Conservation (phyloP, 192 early-diverging fungal species). For the Allomyces macrogynus region DNA sequence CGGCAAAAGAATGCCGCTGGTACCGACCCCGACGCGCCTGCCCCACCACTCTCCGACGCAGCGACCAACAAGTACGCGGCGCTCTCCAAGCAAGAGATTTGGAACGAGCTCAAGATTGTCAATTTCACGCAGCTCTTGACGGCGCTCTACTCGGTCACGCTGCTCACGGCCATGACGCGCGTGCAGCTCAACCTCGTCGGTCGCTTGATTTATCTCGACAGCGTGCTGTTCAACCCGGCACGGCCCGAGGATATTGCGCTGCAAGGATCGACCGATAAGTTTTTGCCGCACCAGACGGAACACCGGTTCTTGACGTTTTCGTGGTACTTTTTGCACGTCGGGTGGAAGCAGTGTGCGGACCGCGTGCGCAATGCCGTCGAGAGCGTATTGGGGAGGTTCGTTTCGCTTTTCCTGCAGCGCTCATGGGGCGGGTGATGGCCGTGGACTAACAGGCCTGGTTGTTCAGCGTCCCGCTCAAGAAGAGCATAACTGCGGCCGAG, state of each 20-base stretch:
- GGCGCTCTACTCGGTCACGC: constrained; percentile 63
- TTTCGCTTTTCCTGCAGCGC: neutral
- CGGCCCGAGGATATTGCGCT: neutral
- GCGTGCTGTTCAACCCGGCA: constrained; percentile 4
- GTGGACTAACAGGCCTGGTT: neutral
- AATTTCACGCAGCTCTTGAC: constrained; percentile 77
- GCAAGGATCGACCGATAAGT: neutral
- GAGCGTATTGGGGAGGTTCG: constrained; percentile 33
- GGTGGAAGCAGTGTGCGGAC: constrained; percentile 54
- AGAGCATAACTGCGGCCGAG: constrained; percentile 36
- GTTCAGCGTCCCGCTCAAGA: constrained; percentile 38
- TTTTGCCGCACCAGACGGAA: constrained; percentile 22
- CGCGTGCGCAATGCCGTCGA: constrained; percentile 46
- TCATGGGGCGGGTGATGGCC: neutral
- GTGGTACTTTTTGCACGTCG: constrained; percentile 80
- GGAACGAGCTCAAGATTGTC: constrained; percentile 74
- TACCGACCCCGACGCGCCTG: constrained; percentile 14
- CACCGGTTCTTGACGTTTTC: constrained; percentile 70
- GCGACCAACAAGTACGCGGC: neutral
- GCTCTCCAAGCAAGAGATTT: constrained; percentile 45
- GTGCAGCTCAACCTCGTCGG: constrained; percentile 82
- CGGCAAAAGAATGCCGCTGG: constrained; percentile 13
- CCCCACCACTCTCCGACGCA: constrained; percentile 7
- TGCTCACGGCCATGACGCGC: constrained; percentile 65
- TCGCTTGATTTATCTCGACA: constrained; percentile 56